Base-by-base conservation (phyloP, 257 asterid species). In the Vinca minor region DNA sequence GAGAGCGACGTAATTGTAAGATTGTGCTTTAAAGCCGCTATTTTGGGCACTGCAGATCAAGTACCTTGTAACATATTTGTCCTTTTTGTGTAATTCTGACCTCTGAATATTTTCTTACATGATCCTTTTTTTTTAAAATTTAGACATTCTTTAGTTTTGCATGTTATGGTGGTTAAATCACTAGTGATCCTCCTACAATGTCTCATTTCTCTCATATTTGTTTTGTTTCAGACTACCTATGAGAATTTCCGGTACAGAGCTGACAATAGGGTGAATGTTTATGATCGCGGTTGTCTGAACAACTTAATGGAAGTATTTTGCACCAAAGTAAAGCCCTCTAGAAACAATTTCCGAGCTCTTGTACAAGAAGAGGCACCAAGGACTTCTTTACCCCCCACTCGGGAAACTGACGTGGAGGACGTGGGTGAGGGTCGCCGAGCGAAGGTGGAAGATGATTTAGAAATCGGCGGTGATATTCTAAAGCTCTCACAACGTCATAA, bases 221-320 rank as follows among this genome's bases (percentile, higher is more conserved):
- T 41, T 65, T 69, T 71, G 71, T n/a, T n/a, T 66, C 92, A 93
- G 97, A 93, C 97, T 10, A 93, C 99, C 59, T 93, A 93, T 45
- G 99, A 93, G 73, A 93, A 93, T 70, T 89, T 93, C 76, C 94
- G 98, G 8, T 89, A 93, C 67, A 82, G 96, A 82, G 73, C 96
- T 34, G 97, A 93, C 68, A 80, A 79, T 81, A 84, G 97, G 79
- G 66, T 80, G 78, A 89, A 89, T 56, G 90, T 83, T 8, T 87
- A 93, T 55, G 77, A 93, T 65, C 95, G 91, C n/a, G 94, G 99
- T 67, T 87, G 94, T 74, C n/a, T 80, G 61, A 83, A 68, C 34
- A 93, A 89, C 74, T 83, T 87, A 47, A 58, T 79, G 54, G 99
- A 93, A 84, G 96, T 93, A 64, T 93, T 93, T 71, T 89, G 95